Percentiles rank a stretch among this genome's conserved stretches.
These are phyloP conservation scores for Canavalia ensiformis DNA, from an alignment of 306 rosid species.

Conservation along the genomic window DNA sequence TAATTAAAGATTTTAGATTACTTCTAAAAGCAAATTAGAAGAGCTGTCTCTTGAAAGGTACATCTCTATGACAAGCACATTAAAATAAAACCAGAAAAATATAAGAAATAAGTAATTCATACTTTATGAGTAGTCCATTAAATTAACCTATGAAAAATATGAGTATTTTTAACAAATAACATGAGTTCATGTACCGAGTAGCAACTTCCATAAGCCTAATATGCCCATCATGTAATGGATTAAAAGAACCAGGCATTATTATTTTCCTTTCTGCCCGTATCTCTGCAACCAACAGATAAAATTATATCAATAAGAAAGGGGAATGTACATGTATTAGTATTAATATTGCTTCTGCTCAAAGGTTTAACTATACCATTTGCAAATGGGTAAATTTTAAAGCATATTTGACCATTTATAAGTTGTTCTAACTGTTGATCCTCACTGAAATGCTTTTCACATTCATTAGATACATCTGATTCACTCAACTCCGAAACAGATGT, in stretches of 20 bases:
- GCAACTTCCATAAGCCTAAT: conserved; percentile 89
- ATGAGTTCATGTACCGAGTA: conserved; percentile 64
- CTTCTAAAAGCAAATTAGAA: conserved; percentile 7
- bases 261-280: conserved; percentile 74
- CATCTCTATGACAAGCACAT: conserved; percentile 26
- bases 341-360: conserved; percentile 28
- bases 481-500: conserved; percentile 63
- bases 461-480: conserved; percentile 72
- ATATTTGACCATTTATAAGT: conserved; percentile 80
- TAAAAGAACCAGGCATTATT: conserved; percentile 88
- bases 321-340: conserved; percentile 7
- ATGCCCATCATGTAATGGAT: conserved; percentile 93
- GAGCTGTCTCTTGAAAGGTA: conserved; percentile 12
- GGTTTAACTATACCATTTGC: conserved; percentile 65
- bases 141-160: conserved; percentile 12
- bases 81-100: conserved; percentile 24
- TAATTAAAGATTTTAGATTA: background rate
- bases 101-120: background rate
- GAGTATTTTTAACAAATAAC: conserved; percentile 16
- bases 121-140: conserved; percentile 10
- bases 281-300: conserved; percentile 55
- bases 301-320: background rate
- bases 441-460: conserved; percentile 64
- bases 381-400: conserved; percentile 84
- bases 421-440: conserved; percentile 87